Evolutionary conservation across 2,329 filamentous ascomycete genomes (phyloP), one percentile per base, ranked within the genome.

Genomic region (Thermomyces lanuginosus): DNA sequence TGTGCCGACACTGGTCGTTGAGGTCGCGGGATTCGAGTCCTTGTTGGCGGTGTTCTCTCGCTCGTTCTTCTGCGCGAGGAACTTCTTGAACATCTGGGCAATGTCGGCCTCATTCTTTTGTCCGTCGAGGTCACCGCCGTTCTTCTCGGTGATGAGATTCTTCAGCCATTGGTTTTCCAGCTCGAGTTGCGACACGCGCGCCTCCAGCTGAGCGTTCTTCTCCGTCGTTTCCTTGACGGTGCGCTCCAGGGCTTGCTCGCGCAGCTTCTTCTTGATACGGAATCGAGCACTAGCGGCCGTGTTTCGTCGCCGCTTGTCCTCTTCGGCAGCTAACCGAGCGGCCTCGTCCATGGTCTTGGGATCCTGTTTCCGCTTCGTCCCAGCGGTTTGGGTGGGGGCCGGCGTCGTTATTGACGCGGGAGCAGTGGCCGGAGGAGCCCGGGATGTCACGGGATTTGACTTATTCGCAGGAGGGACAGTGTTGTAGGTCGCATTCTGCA

Each of bases 231-330:
- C 82, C 53, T 83, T 82, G 42, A 81, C 75, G 3, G 72, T 76
- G 44, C 72, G 72, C 53, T 86, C 80, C 27, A 91, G 70, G 6
- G 79, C 76, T 53, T 84, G 78, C 60, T 92, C 82, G 26, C 82
- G 76, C 58, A 89, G 80, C 70, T 92, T 92, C 75, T 92, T 92
- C 72, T 92, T 92, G 49, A 89, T 72, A 33, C 82, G 76, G 66
- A 92, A 92, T 26, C 82, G 76, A 10, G 82, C 82, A 38, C 76
- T 83, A 29, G 82, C 82, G 16, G 82, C 82, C 2, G 83, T 91
- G 58, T 92, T 92, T 37, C 82, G 73, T 32, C 81, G 72, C 26
- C 82, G 76, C 60, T 91, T 91, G 51, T 92, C 82, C 55, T 92
- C 82, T 52, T 92, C 82, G 12, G 81, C 81, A 8, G 76, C 76